phyloP scores from a whole-genome alignment of 306 rosid genomes.

The Sophora flavescens region DNA sequence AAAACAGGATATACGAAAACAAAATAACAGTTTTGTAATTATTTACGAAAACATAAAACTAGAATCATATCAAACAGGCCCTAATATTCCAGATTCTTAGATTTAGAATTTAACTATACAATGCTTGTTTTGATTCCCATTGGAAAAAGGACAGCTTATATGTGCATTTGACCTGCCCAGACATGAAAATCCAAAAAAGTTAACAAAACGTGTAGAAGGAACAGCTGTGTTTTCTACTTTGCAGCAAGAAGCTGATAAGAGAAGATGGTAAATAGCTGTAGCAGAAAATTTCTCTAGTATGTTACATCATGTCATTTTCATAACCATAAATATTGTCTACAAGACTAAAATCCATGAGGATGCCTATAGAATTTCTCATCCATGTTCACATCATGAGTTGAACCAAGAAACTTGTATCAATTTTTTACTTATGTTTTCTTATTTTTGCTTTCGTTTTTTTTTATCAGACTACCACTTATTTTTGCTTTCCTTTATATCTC shows the following conservation, averaged over 20 bases:
- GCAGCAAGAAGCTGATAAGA: background rate
- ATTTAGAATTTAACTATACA: background rate
- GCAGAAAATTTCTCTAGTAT: conserved; percentile 51
- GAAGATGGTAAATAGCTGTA: conserved; percentile 11
- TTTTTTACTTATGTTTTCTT: background rate
- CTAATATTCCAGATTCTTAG: background rate
- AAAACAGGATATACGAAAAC: too few relatives aligned
- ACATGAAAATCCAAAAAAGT: background rate
- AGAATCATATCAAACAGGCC: too few relatives aligned
- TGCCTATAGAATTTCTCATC: background rate
- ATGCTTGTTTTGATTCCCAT: background rate
- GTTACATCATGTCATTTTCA: conserved; percentile 45
- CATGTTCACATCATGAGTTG: background rate
- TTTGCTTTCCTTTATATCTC: background rate
- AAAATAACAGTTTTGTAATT: too few relatives aligned
- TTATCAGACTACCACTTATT: too few relatives aligned
- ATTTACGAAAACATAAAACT: too few relatives aligned
- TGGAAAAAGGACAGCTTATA: background rate
- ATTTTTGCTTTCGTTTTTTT: background rate
- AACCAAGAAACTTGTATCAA: background rate
- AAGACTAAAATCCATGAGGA: background rate
- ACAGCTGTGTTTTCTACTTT: background rate
- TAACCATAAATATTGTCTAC: background rate
- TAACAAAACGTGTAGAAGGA: background rate
- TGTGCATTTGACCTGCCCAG: background rate